Conservation (phyloP, 345 rosid genomes). For the Dipteronia dyeriana region DNA sequence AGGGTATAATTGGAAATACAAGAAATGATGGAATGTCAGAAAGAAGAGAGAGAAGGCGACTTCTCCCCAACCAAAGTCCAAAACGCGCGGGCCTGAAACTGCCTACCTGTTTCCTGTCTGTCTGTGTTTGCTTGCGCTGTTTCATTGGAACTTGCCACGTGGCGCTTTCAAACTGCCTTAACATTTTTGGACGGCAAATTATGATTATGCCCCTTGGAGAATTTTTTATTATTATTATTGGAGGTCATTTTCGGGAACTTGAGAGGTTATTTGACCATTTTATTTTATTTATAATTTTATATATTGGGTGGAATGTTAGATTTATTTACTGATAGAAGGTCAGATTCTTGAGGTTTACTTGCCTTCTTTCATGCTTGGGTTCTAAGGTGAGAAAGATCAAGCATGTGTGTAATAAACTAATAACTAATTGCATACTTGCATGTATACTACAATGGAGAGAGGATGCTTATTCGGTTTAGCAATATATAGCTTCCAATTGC, state of each 20-base stretch:
- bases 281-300: too few species aligned
- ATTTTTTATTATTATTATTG: neutral
- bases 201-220: constrained; percentile 12
- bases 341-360: constrained; percentile 34
- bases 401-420: neutral
- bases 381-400: constrained; percentile 24
- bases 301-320: constrained; percentile 27
- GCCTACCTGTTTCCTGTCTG: constrained; percentile 30
- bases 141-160: constrained; percentile 25
- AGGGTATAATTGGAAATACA: constrained; percentile 12
- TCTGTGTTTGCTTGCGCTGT: neutral
- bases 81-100: constrained; percentile 26
- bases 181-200: neutral
- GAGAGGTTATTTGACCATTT: constrained; percentile 14
- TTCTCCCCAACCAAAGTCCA: constrained; percentile 20
- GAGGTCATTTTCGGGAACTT: neutral
- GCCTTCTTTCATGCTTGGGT: constrained; percentile 31
- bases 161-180: neutral
- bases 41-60: constrained; percentile 18
- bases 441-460: too few species aligned
- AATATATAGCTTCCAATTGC: too few species aligned
- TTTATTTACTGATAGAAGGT: constrained; percentile 28
- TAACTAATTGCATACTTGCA: too few species aligned
- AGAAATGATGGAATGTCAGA: constrained; percentile 36
- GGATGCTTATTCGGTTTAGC: too few species aligned